Base-by-base conservation (phyloP, 768 basidiomycete species). In the Amanita molliuscula region DNA sequence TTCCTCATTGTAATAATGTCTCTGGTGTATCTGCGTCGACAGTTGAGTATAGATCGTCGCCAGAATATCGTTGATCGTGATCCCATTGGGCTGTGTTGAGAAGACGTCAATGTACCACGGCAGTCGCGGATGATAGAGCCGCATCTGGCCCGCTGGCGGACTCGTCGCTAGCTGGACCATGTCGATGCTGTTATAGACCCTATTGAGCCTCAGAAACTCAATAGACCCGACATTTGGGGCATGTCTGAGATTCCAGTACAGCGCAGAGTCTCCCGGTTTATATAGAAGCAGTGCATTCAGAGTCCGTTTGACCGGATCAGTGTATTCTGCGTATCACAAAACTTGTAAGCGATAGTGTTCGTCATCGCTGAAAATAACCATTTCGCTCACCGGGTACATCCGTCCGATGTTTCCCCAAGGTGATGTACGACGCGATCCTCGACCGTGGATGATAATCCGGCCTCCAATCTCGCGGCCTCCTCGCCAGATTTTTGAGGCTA, bases 31-130 rank as follows among this genome's bases (percentile, higher is more conserved):
- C 6, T 63, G 71, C 43, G 58, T 62, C 47, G 66, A 61, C 41
- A 84, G 67, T 43, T 71, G 65, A 20, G 46, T 49, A 45, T 67
- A 72, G 41, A 83, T 61, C 52, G 75, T 72, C 28, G 55, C 51
- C 45, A 84, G 63, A 13, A 86, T 65, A 53, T 84, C 79, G 29
- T 65, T 64, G 2, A 85, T 64, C 4, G 80, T 79, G 48, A 84
- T 69, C n/a, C 81, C 82, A 20, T 74, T 63, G 2, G 71, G 69
- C 36, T 73, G 68, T 6, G 61, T 61, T 35, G 72, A 62, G 20
- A 59, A 57, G 15, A 83, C 66, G 54, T 84, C 82, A 59, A 86
- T 73, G 62, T 76, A 81, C 84, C 84, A 86, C 0, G 84, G 83
- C 0, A 82, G 63, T 31, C 67, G 65, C 0, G 73, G 63, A 61